Base-by-base conservation (phyloP, 345 rosid species). In the Moricandia arvensis region DNA sequence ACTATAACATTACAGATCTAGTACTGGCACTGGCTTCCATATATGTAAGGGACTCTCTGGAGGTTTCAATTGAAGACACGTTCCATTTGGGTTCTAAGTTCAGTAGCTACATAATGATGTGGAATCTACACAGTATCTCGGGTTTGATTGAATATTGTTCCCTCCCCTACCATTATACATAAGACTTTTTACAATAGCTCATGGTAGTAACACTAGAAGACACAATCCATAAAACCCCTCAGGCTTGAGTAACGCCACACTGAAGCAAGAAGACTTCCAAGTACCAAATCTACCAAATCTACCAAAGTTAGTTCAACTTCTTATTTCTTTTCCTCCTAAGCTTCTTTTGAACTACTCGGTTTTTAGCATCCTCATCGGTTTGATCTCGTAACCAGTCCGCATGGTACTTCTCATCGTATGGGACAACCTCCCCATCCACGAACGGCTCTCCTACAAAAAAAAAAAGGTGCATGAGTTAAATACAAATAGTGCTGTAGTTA, bases 361-460 rank as follows among this genome's bases (percentile, higher is more conserved):
- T 30, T 13, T 77, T 63, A 37, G 6, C 51, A 45, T 71, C 75
- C 3, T 71, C 78, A 33, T 72, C 75, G 6, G 68, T 63, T 30
- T 63, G 72, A 66, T 80, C 82, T 49, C 21, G 66, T 16, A 81
- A 27, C 85, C 85, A 84, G 63, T 81, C 81, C 13, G 38, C 77
- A 54, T 84, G 83, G 30, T 73, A 81, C 73, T 79, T 83, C 24
- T 70, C 78, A 63, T 76, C 75, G 5, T 83, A 83, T 34, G 84
- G 78, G 8, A 62, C 85, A 66, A 77, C 82, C 60, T 79, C 68
- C n/a, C 83, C 83, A 27, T 79, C 51, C 3, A 76, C 11, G 2
- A 81, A 76, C 6, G 84, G 83, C 75, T 83, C 86, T 71, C 86
- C 86, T 81, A 54, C 35, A 43, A 11, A 76, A 11, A 17, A 9